phyloP scores from a whole-genome alignment of 305 asterid species.

The Caryopteris hybrid region DNA sequence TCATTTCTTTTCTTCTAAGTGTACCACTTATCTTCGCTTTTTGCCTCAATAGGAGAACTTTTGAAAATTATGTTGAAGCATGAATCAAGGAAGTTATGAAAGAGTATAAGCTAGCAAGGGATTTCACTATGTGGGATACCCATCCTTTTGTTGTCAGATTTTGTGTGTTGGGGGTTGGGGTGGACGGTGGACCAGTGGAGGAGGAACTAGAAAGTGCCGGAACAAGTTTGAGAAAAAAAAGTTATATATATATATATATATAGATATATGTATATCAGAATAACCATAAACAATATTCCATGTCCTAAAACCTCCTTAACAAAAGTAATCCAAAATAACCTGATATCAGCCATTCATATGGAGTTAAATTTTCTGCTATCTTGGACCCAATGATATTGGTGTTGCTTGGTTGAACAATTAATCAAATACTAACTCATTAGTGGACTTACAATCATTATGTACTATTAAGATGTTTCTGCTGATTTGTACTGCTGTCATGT shows the following conservation, averaged over 20 bases:
- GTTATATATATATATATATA: too few species aligned
- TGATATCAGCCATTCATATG: background rate
- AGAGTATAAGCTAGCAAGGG: constrained; percentile 5
- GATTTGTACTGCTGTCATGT: background rate
- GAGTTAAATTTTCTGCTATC: background rate
- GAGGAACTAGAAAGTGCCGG: background rate
- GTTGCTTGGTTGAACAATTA: background rate
- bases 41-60: background rate
- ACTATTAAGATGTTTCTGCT: background rate
- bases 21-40: background rate
- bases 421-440: background rate
- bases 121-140: background rate
- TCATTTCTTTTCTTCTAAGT: background rate
- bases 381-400: background rate
- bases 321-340: background rate
- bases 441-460: background rate
- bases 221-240: background rate
- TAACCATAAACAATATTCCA: background rate
- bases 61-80: background rate
- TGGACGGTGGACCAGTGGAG: too few species aligned
- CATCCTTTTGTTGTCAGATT: background rate
- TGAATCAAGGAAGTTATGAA: background rate
- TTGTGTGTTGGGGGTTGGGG: too few species aligned
- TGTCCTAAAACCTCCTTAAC: background rate
- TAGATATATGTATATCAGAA: too few species aligned